Percentiles rank a stretch among this genome's conserved stretches.
Conservation (phyloP, 371 early-diverging fungal genomes). For the Lichtheimia ramosa region DNA sequence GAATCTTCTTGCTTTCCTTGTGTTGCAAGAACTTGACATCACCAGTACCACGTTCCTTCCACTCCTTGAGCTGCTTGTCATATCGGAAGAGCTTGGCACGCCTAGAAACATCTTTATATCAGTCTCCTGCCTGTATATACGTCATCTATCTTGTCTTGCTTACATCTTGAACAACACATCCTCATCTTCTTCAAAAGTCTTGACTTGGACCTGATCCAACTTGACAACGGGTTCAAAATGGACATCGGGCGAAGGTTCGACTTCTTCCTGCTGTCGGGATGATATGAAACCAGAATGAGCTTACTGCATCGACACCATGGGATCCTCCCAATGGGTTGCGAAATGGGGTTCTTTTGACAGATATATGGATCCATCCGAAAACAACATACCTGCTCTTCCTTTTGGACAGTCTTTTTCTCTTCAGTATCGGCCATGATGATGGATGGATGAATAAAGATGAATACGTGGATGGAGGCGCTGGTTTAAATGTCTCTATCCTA, state of each 20-base stretch:
- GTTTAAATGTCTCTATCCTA: neutral
- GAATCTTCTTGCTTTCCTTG: conserved; percentile 83
- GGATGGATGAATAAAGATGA: conserved; percentile 15
- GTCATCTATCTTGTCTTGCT: conserved; percentile 15
- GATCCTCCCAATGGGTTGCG: neutral
- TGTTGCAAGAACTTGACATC: conserved; percentile 94
- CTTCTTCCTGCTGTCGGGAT: conserved; percentile 64
- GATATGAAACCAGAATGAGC: conserved; percentile 2
- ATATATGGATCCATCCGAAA: conserved; percentile 10
- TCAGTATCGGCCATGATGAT: conserved; percentile 33
- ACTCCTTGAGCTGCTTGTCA: conserved; percentile 84
- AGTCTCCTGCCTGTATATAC: neutral
- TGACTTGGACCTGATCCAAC: conserved; percentile 88
- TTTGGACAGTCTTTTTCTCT: conserved; percentile 30
- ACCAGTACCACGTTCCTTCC: conserved; percentile 99
- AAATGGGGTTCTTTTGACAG: neutral
- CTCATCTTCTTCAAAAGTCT: conserved; percentile 96
- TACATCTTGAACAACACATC: conserved; percentile 93
- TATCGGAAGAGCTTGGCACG: conserved; percentile 98
- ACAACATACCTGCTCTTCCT: conserved; percentile 20
- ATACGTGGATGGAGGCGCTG: neutral
- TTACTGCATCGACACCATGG: neutral
- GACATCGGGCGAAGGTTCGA: conserved; percentile 85
- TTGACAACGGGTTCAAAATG: conserved; percentile 97
- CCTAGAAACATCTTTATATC: conserved; percentile 56